phyloP scores from a whole-genome alignment of 495 filamentous ascomycete genomes.

The Mytilinidion resinicola region DNA sequence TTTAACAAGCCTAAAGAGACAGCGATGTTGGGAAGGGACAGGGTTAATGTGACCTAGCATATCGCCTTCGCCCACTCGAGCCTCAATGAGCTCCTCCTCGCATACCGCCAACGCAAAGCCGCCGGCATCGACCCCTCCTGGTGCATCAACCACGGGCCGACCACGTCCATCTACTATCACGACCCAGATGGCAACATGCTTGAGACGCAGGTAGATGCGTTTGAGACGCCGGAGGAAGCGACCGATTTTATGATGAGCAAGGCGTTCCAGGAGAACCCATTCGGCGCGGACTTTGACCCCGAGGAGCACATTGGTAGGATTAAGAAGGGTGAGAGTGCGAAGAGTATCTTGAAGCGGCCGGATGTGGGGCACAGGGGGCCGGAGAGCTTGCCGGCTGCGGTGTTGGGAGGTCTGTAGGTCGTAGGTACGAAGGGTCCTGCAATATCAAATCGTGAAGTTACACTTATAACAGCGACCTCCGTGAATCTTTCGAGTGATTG shows the following conservation, averaged over 20 bases:
- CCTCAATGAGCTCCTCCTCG: slow-evolving; percentile 28
- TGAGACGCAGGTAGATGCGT: slow-evolving; percentile 43
- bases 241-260: slow-evolving; percentile 32
- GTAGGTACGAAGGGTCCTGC: no score
- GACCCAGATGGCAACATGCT: slow-evolving; percentile 46
- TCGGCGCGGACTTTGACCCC: slow-evolving; percentile 37
- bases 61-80: slow-evolving; percentile 38
- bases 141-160: slow-evolving; percentile 44
- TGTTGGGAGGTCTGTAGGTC: not conserved
- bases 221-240: slow-evolving; percentile 36
- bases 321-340: not conserved
- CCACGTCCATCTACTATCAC: slow-evolving; percentile 42
- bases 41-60: slow-evolving; percentile 27
- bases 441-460: no score
- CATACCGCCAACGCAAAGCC: slow-evolving; percentile 29
- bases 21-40: no score
- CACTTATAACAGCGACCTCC: no score
- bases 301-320: slow-evolving; percentile 24
- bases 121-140: slow-evolving; percentile 38
- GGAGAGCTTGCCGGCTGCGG: not conserved
- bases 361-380: not conserved
- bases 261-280: slow-evolving; percentile 29
- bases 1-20: no score
- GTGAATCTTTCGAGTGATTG: no score
- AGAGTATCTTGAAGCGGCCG: not conserved